These are phyloP conservation scores for Eucalyptus coolabah DNA, from an alignment of 345 rosid species.

Conservation along the genomic window DNA sequence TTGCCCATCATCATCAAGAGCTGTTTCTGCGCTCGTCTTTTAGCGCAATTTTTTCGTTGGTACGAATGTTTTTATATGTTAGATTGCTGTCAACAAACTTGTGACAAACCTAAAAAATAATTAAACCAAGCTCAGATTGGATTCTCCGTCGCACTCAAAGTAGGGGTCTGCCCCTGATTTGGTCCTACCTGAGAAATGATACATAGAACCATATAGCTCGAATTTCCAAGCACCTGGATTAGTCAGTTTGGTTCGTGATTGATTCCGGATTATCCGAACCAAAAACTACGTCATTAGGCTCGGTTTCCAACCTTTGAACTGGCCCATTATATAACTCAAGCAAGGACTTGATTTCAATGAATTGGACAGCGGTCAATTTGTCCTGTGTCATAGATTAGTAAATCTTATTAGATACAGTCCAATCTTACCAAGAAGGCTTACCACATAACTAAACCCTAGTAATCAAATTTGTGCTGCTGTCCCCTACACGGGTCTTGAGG, in stretches of 20 bases:
- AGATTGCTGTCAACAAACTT: neutral
- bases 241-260: neutral
- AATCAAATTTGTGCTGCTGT: neutral
- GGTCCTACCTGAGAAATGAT: neutral
- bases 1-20: neutral
- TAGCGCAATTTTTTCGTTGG: neutral
- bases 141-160: neutral
- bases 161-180: neutral
- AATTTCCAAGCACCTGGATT: neutral
- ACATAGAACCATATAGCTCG: neutral
- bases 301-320: neutral
- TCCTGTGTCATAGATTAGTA: neutral
- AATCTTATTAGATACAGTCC: neutral
- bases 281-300: neutral
- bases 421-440: neutral
- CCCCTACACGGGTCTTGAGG: neutral
- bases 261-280: neutral
- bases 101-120: neutral
- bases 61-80: neutral
- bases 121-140: neutral
- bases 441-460: neutral
- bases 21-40: neutral
- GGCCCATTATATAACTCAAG: neutral
- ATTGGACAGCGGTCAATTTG: neutral
- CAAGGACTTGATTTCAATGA: neutral